phyloP scores from a whole-genome alignment of 164 flowering plant genomes.

The Vitis rupestris region DNA sequence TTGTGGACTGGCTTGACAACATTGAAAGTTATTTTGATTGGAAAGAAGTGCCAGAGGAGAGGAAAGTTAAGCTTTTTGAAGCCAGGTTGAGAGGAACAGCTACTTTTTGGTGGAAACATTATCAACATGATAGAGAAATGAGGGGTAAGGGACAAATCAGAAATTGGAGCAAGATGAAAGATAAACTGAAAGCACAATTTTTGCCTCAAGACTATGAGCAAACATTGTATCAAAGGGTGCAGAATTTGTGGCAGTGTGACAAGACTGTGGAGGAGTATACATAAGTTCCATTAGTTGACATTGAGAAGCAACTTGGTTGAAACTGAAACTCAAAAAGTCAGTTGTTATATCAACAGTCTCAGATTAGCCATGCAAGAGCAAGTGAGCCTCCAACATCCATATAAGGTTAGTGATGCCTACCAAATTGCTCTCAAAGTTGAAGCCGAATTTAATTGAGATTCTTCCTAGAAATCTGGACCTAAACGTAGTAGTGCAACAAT shows the following conservation, averaged over 20 bases:
- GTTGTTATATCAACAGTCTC: no score
- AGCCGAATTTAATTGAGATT: not conserved
- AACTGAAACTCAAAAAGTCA: no score
- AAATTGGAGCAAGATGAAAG: not conserved
- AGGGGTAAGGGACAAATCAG: not conserved
- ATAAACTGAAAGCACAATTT: not conserved
- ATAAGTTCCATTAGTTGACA: not conserved
- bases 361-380: not conserved
- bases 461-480: not conserved
- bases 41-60: not conserved
- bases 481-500: not conserved
- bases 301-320: no score
- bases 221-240: not conserved
- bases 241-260: not conserved
- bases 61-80: not conserved
- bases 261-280: not conserved
- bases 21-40: not conserved
- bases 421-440: not conserved
- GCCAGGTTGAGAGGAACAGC: not conserved
- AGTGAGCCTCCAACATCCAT: not conserved
- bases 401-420: not conserved
- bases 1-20: not conserved
- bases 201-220: not conserved
- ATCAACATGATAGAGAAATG: not conserved
- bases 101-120: not conserved